These are phyloP conservation scores for Talaromyces adpressus DNA, from an alignment of 495 filamentous ascomycete genomes.

Conservation along the genomic window DNA sequence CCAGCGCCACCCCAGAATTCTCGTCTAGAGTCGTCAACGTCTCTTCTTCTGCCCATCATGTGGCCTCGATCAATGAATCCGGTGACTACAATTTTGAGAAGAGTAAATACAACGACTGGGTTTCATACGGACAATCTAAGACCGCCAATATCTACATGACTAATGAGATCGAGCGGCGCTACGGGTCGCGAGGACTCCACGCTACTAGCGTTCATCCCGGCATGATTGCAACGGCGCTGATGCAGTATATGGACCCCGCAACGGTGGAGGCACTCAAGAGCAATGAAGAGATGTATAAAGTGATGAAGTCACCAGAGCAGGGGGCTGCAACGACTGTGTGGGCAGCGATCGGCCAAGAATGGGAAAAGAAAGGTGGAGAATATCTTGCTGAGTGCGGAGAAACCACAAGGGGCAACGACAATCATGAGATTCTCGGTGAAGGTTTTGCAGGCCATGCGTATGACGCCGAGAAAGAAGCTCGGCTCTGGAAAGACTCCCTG, in stretches of 20 bases:
- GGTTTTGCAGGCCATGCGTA: constrained; percentile 29
- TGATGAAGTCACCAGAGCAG: constrained; percentile 27
- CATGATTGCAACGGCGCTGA: constrained; percentile 19
- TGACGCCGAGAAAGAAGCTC: constrained; percentile 23
- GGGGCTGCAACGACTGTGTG: constrained; percentile 37
- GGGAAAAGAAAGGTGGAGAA: constrained; percentile 33
- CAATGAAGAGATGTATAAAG: constrained; percentile 16
- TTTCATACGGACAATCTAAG: constrained; percentile 31
- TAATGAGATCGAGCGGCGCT: constrained; percentile 38
- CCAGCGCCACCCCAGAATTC: constrained; percentile 23
- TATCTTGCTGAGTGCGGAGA: constrained; percentile 34
- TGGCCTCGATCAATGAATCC: constrained; percentile 10
- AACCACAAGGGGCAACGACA: constrained; percentile 11
- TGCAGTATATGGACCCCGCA: constrained; percentile 13
- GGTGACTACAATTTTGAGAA: constrained; percentile 16
- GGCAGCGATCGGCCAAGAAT: constrained; percentile 30
- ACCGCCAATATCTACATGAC: constrained; percentile 33
- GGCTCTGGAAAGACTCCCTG: constrained; percentile 32
- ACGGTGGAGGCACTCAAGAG: constrained; percentile 10
- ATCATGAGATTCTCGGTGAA: constrained; percentile 12
- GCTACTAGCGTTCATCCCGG: constrained; percentile 37
- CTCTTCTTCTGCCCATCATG: constrained; percentile 23
- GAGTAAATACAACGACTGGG: constrained; percentile 26
- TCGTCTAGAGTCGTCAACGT: constrained; percentile 32
- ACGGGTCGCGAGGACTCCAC: constrained; percentile 32